Evolutionary conservation across 768 basidiomycete species (phyloP), one percentile per base, ranked within the genome.

Genomic region (Lactarius evosmus): DNA sequence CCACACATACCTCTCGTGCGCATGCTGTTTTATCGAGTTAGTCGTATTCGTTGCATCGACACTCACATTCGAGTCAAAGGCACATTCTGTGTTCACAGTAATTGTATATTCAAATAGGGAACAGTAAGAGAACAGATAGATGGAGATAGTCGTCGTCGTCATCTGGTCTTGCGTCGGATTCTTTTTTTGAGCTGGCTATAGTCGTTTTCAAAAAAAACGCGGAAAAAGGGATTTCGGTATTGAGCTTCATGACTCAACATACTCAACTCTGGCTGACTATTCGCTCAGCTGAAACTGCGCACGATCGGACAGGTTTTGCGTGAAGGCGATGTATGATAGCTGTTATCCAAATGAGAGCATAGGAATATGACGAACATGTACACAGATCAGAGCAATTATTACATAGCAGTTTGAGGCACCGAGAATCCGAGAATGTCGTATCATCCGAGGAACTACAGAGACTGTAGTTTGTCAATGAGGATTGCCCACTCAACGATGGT

Each of bases 401-500:
- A 36, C 63, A 60, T 40, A 33, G 14, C 2, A 29, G 14, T 29
- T 30, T 11, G 40, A 49, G 25, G 12, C 22, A 49, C 46, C 5
- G 46, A 27, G n/a, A 49, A 49, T 8, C 41, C 56, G 63, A 56
- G 30, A 38, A 36, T 61, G n/a, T 50, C 9, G 50, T 51, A 29
- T 51, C 19, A 38, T 32, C 46, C 8, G 30, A 7, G 40, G 34
- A 49, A 69, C 38, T 54, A 78, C 61, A 76, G 67, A 40, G 70
- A 75, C 66, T 81, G 82, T 66, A 89, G 71, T 70, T 77, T 83
- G 73, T 91, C 89, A 62, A 91, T 73, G 69, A 91, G 76, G 69
- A 90, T 87, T 25, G 89, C 89, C 89, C 89, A 91, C 69, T 91
- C 89, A 75, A 91, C 77, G 8, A 88, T 79, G 0, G 87, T 89